A percentile compares a stretch with the other conserved stretches of the same genome.
Conservation (phyloP, 257 asterid genomes). For the Ehretia macrophylla region DNA sequence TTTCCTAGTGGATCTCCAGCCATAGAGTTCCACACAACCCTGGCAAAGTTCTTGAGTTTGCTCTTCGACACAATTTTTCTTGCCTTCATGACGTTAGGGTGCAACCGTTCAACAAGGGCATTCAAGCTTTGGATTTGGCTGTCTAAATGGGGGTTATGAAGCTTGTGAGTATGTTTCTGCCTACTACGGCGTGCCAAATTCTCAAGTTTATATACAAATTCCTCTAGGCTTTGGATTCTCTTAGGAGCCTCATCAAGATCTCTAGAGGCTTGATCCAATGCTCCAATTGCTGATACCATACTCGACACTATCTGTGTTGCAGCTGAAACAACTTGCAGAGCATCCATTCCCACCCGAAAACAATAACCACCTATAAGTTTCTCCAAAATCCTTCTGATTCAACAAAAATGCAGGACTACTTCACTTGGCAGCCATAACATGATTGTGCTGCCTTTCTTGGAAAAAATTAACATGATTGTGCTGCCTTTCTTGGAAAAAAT, state of each 20-base stretch:
- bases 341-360: constrained; percentile 20
- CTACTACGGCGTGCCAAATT: constrained; percentile 16
- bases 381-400: constrained; percentile 1
- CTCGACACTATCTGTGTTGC: constrained; percentile 30
- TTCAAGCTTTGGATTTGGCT: constrained; percentile 26
- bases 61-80: constrained; percentile 24
- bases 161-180: constrained; percentile 31
- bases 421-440: background rate
- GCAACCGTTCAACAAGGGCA: constrained; percentile 24
- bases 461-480: too few species aligned
- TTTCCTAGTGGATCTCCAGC: constrained; percentile 32
- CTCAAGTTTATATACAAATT: constrained; percentile 28
- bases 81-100: constrained; percentile 28
- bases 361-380: background rate
- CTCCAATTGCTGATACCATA: constrained; percentile 31
- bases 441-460: too few species aligned
- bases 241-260: constrained; percentile 29
- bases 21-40: constrained; percentile 28
- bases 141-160: constrained; percentile 23
- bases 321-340: constrained; percentile 25
- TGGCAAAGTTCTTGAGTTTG: constrained; percentile 24
- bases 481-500: too few species aligned
- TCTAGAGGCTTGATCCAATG: constrained; percentile 29
- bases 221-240: constrained; percentile 26
- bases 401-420: background rate